Percentiles rank a stretch among this genome's conserved stretches.
These are phyloP conservation scores for Mucuna pruriens DNA, from an alignment of 306 rosid species.

Conservation along the genomic window DNA sequence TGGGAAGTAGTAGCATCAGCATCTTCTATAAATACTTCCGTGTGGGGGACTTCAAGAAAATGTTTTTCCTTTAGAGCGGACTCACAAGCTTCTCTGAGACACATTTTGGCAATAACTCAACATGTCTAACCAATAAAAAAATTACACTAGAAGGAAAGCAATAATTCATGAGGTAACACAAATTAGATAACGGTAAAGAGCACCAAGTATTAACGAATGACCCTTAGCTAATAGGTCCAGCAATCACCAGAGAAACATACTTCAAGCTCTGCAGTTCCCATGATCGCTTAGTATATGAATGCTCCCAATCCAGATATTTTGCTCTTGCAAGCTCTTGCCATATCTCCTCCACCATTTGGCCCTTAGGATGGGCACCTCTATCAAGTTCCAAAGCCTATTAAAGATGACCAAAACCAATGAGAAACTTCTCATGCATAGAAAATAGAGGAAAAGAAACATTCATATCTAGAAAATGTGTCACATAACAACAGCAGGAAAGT, in stretches of 20 bases:
- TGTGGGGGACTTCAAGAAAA: neutral
- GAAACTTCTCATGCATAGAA: neutral
- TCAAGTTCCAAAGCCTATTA: conserved; percentile 72
- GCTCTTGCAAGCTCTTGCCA: conserved; percentile 81
- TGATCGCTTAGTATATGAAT: conserved; percentile 47
- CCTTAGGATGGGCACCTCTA: conserved; percentile 63
- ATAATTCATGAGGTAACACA: neutral
- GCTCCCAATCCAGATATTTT: conserved; percentile 75
- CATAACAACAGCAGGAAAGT: neutral
- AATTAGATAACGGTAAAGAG: neutral
- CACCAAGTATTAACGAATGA: neutral
- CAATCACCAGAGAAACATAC: neutral
- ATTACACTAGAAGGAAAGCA: neutral
- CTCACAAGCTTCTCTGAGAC: conserved; percentile 21
- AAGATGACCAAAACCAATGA: neutral
- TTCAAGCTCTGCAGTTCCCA: conserved; percentile 50
- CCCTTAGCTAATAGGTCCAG: neutral
- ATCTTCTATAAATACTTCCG: neutral
- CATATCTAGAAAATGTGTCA: neutral
- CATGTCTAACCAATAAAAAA: neutral
- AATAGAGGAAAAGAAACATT: no score
- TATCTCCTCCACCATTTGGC: conserved; percentile 71
- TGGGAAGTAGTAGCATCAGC: neutral
- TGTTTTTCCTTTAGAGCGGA: neutral
- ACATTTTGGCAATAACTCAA: neutral